These are phyloP conservation scores for Calonectria fujianensis DNA, from an alignment of 2,329 filamentous ascomycete species.

Conservation along the genomic window DNA sequence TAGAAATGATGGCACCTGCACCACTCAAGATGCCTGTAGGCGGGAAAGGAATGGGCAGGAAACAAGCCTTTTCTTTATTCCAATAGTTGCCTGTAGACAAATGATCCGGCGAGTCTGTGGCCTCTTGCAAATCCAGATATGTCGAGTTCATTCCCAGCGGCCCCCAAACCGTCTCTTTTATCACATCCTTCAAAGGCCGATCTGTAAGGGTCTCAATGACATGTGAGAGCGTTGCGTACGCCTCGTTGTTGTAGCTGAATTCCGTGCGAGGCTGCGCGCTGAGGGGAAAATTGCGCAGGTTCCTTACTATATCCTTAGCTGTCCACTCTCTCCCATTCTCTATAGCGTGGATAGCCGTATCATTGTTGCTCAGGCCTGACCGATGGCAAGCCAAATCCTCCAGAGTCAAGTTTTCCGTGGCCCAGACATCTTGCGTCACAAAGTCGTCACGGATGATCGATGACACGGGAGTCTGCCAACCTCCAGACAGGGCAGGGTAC, in stretches of 20 bases:
- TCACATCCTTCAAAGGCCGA: not conserved
- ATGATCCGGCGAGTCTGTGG: not conserved
- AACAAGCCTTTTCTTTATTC: not conserved
- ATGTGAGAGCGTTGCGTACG: not conserved
- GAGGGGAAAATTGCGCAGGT: conserved; percentile 7
- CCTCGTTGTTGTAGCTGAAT: conserved; percentile 14
- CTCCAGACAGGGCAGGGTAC: not conserved
- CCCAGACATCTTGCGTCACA: conserved; percentile 12
- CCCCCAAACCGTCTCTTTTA: not conserved
- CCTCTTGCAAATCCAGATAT: conserved; percentile 21
- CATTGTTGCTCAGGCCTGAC: conserved; percentile 8
- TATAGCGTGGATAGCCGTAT: not conserved
- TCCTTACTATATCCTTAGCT: not conserved
- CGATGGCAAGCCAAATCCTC: conserved; percentile 12
- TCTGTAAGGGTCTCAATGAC: conserved; percentile 8
- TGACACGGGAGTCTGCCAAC: conserved; percentile 1
- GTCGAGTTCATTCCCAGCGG: conserved; percentile 3
- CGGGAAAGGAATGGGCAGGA: not conserved
- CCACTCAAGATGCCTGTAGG: conserved; percentile 7
- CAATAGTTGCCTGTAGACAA: conserved; percentile 11
- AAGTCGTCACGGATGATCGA: conserved; percentile 14
- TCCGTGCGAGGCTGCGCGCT: conserved; percentile 6
- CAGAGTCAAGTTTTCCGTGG: not conserved
- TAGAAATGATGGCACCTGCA: not conserved
- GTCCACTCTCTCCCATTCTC: conserved; percentile 1